Conservation (phyloP, 805 yeast genomes). For the Maudiozyma serrabonitensis region DNA sequence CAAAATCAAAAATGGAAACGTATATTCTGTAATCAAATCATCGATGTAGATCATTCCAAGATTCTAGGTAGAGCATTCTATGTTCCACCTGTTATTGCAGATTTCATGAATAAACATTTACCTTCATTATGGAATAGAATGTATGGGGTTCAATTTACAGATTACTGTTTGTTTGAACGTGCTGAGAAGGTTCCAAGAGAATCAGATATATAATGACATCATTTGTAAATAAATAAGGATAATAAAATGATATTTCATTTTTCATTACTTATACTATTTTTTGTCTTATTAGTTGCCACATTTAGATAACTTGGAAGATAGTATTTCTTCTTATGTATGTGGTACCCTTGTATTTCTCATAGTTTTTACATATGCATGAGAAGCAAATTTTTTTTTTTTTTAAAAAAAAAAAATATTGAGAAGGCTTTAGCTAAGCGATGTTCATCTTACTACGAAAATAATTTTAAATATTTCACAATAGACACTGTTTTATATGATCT, state of each 20-base stretch:
- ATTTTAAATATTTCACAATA: too few relatives aligned
- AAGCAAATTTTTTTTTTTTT: too few relatives aligned
- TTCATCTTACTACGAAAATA: too few relatives aligned
- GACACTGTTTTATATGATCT: too few relatives aligned
- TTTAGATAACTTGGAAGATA: neutral
- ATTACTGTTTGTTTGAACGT: constrained; percentile 40
- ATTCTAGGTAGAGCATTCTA: constrained; percentile 48
- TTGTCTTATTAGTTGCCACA: neutral
- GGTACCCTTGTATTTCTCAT: too few relatives aligned
- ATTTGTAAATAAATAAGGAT: too few relatives aligned
- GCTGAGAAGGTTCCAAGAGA: neutral
- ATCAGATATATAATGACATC: neutral
- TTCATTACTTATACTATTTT: too few relatives aligned
- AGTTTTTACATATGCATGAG: too few relatives aligned
- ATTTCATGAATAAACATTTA: constrained; percentile 17
- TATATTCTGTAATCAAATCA: constrained; percentile 39
- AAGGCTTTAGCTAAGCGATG: too few relatives aligned
- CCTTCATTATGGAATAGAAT: constrained; percentile 12
- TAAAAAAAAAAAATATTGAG: too few relatives aligned
- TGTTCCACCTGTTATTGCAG: constrained; percentile 34
- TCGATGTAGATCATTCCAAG: constrained; percentile 43
- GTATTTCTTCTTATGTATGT: neutral
- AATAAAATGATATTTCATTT: neutral
- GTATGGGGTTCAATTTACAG: constrained; percentile 35
- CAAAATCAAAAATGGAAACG: constrained; percentile 37